Evolutionary conservation across 768 basidiomycete species (phyloP), one percentile per base, ranked within the genome.

Genomic region (Amanita pseudoporphyria): DNA sequence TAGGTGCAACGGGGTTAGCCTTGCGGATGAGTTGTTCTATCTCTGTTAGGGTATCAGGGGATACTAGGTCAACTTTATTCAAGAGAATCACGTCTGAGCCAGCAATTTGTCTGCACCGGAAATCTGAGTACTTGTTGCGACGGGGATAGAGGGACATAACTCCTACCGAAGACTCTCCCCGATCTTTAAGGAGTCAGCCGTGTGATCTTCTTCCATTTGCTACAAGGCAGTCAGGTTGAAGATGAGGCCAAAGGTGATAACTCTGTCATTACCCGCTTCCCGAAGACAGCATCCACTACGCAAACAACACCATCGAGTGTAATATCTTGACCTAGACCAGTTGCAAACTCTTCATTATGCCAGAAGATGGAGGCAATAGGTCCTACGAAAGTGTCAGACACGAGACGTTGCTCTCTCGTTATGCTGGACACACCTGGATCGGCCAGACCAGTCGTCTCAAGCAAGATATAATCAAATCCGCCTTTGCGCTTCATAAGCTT

Each of bases 371-470:
- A 79, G 0, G 89, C 88, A 47, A 91, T 91, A 2, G 87, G 86
- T n/a, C 84, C 86, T 87, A 45, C 32, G 9, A 9, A 21, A 13
- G 13, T 33, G 16, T 14, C 21, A 35, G 28, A 53, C 5, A 36
- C 40, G 26, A 7, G 35, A 24, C 28, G 16, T 13, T 3, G 19
- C 6, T 33, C 13, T 33, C 13, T 50, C 31, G 37, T 16, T 37
- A 47, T 7, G 6, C 39, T 16, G 47, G 19, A 48, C 61, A 10
- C 53, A 89, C 90, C 90, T 51, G 95, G 95, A 69, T 98, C 95
- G 9, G 95, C 95, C 6, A 98, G 73, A 0, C 95, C 95, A 0
- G 96, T 98, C 1, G 95, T 88, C 67, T 99, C 96, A 13, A 99
- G 73, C 37, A 99, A 69, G 54, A 99, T 96, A 64, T 97, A 86